Evolutionary conservation across 2,329 filamentous ascomycete species (phyloP).

Genomic region (Aspergillus sp.): DNA sequence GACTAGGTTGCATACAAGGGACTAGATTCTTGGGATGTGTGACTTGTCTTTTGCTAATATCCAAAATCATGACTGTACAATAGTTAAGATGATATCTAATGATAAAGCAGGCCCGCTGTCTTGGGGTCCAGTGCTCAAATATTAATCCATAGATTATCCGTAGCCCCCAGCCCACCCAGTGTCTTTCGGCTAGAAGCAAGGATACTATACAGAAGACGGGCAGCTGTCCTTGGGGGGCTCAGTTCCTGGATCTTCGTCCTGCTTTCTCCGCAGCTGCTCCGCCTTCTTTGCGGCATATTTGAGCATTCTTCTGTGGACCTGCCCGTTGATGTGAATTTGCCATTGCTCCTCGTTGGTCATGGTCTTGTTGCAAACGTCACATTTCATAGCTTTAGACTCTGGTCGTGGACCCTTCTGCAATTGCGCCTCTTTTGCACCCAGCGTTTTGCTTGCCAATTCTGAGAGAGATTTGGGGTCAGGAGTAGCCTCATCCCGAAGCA

Average conservation of each 20-base stretch:
- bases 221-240: background rate
- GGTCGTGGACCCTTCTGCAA: constrained; percentile 46
- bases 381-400: constrained; percentile 55
- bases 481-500: constrained; percentile 59
- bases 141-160: background rate
- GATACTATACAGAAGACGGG: no score
- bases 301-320: constrained; percentile 58
- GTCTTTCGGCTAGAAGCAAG: no score
- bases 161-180: no score
- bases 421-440: constrained; percentile 57
- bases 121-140: background rate
- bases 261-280: constrained; percentile 31
- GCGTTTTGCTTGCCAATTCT: constrained; percentile 54
- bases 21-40: background rate
- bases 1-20: background rate
- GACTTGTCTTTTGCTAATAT: background rate
- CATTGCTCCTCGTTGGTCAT: constrained; percentile 59
- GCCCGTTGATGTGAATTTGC: constrained; percentile 56
- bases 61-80: background rate
- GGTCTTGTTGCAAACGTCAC: constrained; percentile 66
- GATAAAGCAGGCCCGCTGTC: background rate
- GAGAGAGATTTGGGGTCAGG: constrained; percentile 60
- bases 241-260: constrained; percentile 6
- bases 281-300: constrained; percentile 39
- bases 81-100: background rate